Base-by-base conservation (phyloP, 148 eudicot species). In the Agrostemma githago region DNA sequence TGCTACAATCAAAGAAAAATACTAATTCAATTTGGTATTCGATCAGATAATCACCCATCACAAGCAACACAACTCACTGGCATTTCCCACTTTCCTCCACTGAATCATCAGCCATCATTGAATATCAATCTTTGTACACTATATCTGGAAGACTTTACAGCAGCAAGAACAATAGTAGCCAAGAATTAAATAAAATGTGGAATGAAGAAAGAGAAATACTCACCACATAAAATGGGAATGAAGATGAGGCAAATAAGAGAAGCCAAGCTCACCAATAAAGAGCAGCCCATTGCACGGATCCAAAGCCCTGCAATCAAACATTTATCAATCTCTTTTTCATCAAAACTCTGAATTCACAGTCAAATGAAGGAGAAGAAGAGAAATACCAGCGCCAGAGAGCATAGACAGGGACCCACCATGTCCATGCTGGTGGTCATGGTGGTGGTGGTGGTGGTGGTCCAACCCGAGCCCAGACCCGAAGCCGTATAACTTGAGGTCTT, bases 251-350 rank as follows among this genome's bases (percentile, higher is more conserved):
- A 94, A 75, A 94, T 85, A 74, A 94, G 90, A 38, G 98, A 94
- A 90, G 98, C 98, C 93, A 92, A 81, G 96, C 98, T 94, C 77
- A 94, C 97, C 88, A 94, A 79, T 40, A 94, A 86, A 53, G 97
- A 94, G 83, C 97, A 94, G 15, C 92, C 98, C 91, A 92, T 84
- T 17, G 98, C 97, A 81, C 79, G 42, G 65, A 90, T 72, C 97
- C 97, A 94, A 75, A 94, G 88, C 46, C 92, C 98, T 94, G 83
- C 15, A 19, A 34, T 41, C 56, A 43, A 67, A 67, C 14, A 65
- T 65, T 65, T 26, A 26, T 26, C 17, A 65, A 17, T 41, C 70
- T 66, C 42, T 17, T 42, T 17, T 42, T n/a, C 54, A 57, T 48
- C 14, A 48, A 48, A 48, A 48, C 34, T 9, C 3, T 9, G 14